Base-by-base conservation (phyloP, 1,284 basidiomycete genomes). In the Entoloma clypeatum region DNA sequence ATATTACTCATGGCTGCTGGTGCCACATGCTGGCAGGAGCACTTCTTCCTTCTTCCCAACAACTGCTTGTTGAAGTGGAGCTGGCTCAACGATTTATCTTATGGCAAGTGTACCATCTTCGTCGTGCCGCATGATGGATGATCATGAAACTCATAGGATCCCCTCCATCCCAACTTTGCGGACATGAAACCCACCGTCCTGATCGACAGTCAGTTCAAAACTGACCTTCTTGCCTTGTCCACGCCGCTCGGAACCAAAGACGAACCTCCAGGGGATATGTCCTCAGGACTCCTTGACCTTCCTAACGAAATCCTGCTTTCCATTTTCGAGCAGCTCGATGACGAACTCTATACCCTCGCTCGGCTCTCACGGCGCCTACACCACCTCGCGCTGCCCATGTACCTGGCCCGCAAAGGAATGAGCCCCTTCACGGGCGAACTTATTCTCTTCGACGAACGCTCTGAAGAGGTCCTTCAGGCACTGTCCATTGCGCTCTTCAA, bases 231-330 rank as follows among this genome's bases (percentile, higher is more conserved):
- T 4, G 27, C 22, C 6, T 14, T 31, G n/a, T 25, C 34, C 38
- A 18, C 29, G 7, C 4, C 28, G 22, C 11, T 27, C 3, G 19
- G 17, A 6, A 21, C 35, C 35, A 14, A 24, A 13, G 31, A n/a
- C n/a, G n/a, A 21, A 22, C 36, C 9, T 11, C 30, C 14, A 21
- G 26, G 13, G 25, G 32, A 30, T 6, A 21, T 8, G 14, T 14
- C 11, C 25, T 19, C 23, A 2, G 26, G 11, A 18, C 32, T 49
- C 10, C 31, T 51, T 11, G 41, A 41, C 16, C 44, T 63, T 8
- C 60, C 61, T 0, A 54, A 54, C 31, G 61, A 63, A 41, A 45
- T 62, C 29, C 34, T 60, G 11, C 47, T 58, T 37, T 39, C 44
- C 24, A 45, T 61, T n/a, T 44, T 59, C 21, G 48, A 54, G 14